phyloP scores from a whole-genome alignment of 148 eudicot genomes.

The Fagopyrum homotropicum region DNA sequence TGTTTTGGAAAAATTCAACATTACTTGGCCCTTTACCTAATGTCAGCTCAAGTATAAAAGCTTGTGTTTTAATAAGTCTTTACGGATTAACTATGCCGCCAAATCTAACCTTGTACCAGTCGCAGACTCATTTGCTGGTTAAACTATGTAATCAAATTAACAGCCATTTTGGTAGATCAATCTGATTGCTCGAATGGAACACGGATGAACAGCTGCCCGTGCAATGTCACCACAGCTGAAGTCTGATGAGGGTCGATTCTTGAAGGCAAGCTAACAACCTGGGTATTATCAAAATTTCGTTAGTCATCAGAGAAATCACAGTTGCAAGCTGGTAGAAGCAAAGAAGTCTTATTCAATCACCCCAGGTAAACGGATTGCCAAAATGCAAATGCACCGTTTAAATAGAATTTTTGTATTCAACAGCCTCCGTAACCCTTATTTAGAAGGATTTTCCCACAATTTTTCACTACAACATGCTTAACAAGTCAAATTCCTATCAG shows the following conservation, averaged over 20 bases:
- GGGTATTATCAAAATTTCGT: constrained; percentile 4
- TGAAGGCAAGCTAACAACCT: constrained; percentile 94
- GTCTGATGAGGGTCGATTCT: constrained; percentile 97
- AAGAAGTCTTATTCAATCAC: not conserved
- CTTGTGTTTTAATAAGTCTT: not conserved
- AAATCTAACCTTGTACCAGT: constrained; percentile 2
- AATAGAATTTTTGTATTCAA: not conserved
- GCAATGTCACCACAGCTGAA: constrained; percentile 92
- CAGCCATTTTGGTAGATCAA: not conserved
- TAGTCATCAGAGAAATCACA: not conserved
- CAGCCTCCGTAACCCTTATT: too few relatives aligned
- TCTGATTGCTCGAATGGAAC: constrained; percentile 48
- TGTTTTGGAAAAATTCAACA: not conserved
- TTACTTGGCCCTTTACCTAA: not conserved
- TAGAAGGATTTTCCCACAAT: not conserved
- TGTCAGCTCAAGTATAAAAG: not conserved
- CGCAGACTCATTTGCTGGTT: not conserved
- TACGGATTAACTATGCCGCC: not conserved
- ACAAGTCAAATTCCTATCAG: not conserved
- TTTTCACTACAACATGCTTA: not conserved
- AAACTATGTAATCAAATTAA: not conserved
- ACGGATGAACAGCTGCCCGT: constrained; percentile 85
- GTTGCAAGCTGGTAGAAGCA: not conserved
- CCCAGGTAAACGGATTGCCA: not conserved
- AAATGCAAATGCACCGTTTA: not conserved